phyloP scores from a whole-genome alignment of 2,329 filamentous ascomycete species.

The Orbilia blumenaviensis region DNA sequence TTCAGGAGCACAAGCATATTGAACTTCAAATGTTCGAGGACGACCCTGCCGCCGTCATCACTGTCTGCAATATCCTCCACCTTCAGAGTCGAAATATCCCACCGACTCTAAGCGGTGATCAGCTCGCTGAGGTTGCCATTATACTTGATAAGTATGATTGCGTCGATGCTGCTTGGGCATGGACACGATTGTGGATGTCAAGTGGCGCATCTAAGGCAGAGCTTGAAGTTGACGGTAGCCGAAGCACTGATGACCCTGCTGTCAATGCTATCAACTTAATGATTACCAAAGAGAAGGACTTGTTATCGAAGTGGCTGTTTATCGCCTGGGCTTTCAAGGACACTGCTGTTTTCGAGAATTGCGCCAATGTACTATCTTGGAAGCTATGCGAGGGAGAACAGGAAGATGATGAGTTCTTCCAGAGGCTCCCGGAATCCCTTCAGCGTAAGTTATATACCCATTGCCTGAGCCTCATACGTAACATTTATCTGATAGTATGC shows the following conservation, averaged over 20 bases:
- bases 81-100: slow-evolving; percentile 44
- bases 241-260: slow-evolving; percentile 7
- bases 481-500: background rate
- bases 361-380: slow-evolving; percentile 45
- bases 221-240: slow-evolving; percentile 31
- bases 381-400: slow-evolving; percentile 50
- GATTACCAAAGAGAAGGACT: slow-evolving; percentile 48
- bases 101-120: slow-evolving; percentile 34
- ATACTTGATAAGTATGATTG: slow-evolving; percentile 52
- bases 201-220: slow-evolving; percentile 37
- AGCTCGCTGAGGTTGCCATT: slow-evolving; percentile 52
- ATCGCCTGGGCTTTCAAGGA: slow-evolving; percentile 53
- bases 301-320: slow-evolving; percentile 51
- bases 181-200: slow-evolving; percentile 51
- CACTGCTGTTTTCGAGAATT: slow-evolving; percentile 37
- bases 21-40: slow-evolving; percentile 52
- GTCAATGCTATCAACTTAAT: slow-evolving; percentile 38
- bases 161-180: slow-evolving; percentile 52
- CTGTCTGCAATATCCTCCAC: slow-evolving; percentile 48
- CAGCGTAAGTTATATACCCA: slow-evolving; percentile 26
- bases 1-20: slow-evolving; percentile 49
- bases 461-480: background rate
- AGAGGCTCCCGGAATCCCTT: slow-evolving; percentile 46
- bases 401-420: slow-evolving; percentile 53
- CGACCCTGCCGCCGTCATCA: slow-evolving; percentile 46